Base-by-base conservation (phyloP, 1,284 basidiomycete species). In the Ustilago nuda region DNA sequence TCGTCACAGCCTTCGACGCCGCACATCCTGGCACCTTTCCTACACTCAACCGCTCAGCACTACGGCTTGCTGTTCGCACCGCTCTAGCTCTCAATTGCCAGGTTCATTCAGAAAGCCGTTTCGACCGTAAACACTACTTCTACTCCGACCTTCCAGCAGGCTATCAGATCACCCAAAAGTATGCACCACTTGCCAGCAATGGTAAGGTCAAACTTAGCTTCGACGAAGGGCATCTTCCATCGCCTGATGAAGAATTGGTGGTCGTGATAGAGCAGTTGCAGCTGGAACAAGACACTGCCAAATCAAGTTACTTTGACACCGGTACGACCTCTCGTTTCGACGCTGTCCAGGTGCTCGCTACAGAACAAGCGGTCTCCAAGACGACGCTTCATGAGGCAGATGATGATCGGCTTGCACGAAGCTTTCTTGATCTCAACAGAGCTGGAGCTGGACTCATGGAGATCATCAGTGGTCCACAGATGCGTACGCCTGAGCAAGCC, bases 101-200 rank as follows among this genome's bases (percentile, higher is more conserved):
- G 0, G 89, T 98, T 9, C 83, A 82, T 35, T 61, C 51, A 2
- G 35, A 60, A 8, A 76, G 82, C 53, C 48, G 1, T 6, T 85
- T 84, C 41, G 96, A 99, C 87, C 89, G 96, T 78, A 99, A 99
- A 85, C 96, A 99, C 86, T 99, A 99, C 86, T 98, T 98, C 87
- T 99, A 99, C 85, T 90, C 94, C 1, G 96, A 99, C 86, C 89
- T 98, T 36, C 94, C 97, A 0, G 89, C 92, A 3, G 96, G 95
- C 0, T 99, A 95, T 86, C 97, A 99, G 87, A 96, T 98, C 74
- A 98, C 96, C 0, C 96, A 98, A 84, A 92, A 94, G 78, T 98
- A 98, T 86, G 89, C 92, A 35, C 94, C 96, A 0, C 88, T 98
- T 56, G 94, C 95, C 0, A 90, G 88, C 13, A 88, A 89, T 46